A percentile compares a stretch with the other conserved stretches of the same genome.
Evolutionary conservation across 768 basidiomycete species (phyloP).

Genomic region (Lactarius sp.): DNA sequence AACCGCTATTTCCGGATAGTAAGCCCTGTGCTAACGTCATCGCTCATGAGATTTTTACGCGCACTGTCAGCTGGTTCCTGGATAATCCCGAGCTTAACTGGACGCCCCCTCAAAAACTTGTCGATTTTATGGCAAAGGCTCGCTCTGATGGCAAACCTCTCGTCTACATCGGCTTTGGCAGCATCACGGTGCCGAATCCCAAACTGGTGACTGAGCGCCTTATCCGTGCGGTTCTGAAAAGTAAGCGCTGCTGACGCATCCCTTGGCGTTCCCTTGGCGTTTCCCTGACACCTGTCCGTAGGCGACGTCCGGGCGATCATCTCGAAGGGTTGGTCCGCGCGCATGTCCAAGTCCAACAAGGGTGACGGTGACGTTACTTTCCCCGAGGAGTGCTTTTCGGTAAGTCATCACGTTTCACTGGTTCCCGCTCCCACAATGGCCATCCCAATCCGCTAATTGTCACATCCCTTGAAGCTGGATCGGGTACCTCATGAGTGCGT

Average conservation of each 20-base stretch:
- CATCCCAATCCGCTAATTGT: background rate
- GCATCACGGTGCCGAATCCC: conserved; percentile 61
- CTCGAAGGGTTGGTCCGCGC: conserved; percentile 61
- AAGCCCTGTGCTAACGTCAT: conserved; percentile 9
- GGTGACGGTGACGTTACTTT: conserved; percentile 40
- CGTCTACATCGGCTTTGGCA: conserved; percentile 70
- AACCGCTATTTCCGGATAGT: conserved; percentile 54
- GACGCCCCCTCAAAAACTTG: conserved; percentile 46
- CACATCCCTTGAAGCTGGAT: conserved; percentile 39
- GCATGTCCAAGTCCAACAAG: conserved; percentile 42
- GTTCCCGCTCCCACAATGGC: background rate
- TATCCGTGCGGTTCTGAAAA: conserved; percentile 55
- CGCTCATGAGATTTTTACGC: conserved; percentile 5
- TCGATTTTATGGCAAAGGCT: conserved; percentile 54
- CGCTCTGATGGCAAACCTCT: conserved; percentile 50
- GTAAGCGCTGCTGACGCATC: conserved; percentile 33
- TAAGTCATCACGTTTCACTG: conserved; percentile 23
- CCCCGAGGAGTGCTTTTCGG: conserved; percentile 48
- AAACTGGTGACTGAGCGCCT: conserved; percentile 50
- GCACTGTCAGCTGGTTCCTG: conserved; percentile 52
- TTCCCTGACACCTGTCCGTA: conserved; percentile 25
- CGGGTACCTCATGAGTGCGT: conserved; percentile 59
- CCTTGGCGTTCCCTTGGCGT: background rate
- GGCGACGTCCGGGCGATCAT: conserved; percentile 63
- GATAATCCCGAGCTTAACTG: conserved; percentile 58